A percentile compares a stretch with the other conserved stretches of the same genome.
Conservation (phyloP, 208 protist genomes). For the Leishmania martiniquensis region DNA sequence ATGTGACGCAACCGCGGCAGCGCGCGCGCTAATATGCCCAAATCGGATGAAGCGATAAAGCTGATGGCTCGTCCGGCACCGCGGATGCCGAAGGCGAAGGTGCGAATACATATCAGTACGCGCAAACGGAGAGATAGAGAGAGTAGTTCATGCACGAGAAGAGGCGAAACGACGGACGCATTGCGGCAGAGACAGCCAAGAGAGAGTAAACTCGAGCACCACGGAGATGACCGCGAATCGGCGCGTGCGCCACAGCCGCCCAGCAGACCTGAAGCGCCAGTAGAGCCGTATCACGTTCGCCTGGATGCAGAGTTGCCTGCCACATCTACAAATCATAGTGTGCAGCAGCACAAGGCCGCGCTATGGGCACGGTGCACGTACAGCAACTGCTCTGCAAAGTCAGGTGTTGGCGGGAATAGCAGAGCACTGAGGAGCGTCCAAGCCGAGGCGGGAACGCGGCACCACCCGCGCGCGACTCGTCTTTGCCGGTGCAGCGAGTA, state of each 20-base stretch:
- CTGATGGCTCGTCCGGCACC: background rate
- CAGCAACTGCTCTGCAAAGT: background rate
- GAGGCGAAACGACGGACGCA: no score
- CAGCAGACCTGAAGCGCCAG: background rate
- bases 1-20: background rate
- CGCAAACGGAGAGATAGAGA: no score
- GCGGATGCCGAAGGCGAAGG: background rate
- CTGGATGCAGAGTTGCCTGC: background rate
- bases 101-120: no score
- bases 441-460: background rate
- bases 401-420: background rate
- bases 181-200: background rate
- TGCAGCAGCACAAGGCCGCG: background rate
- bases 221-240: background rate
- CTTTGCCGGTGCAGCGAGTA: background rate
- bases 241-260: background rate
- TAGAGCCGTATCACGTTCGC: background rate
- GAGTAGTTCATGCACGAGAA: background rate
- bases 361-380: background rate
- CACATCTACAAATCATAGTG: background rate
- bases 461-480: background rate
- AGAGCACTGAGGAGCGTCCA: background rate
- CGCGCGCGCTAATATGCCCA: background rate
- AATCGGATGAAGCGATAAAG: background rate
- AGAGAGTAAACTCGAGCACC: background rate